These are phyloP conservation scores for Hypoxylon cercidicola DNA, from an alignment of 495 filamentous ascomycete genomes.

Conservation along the genomic window DNA sequence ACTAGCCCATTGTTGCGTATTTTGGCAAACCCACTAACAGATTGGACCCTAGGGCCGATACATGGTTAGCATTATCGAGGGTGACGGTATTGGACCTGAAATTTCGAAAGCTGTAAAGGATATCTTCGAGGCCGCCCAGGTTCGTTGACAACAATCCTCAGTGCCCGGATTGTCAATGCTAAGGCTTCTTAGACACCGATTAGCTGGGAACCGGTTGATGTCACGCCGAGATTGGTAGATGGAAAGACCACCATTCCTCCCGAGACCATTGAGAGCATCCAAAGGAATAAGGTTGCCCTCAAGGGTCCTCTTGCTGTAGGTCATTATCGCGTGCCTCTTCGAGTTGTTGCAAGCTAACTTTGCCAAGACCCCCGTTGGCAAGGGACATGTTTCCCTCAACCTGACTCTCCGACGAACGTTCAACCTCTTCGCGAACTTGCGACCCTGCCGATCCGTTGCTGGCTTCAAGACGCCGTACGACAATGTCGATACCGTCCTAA, in stretches of 20 bases:
- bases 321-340: constrained; percentile 28
- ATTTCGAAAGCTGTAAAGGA: constrained; percentile 97
- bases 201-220: constrained; percentile 96
- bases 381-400: constrained; percentile 99
- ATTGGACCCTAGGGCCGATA: constrained; percentile 77
- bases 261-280: constrained; percentile 88
- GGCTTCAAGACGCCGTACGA: constrained; percentile 99
- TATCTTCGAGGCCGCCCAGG: constrained; percentile 94
- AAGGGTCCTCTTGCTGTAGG: constrained; percentile 97
- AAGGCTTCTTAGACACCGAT: constrained; percentile 75
- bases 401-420: constrained; percentile 97
- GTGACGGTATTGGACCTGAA: constrained; percentile 97
- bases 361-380: constrained; percentile 89
- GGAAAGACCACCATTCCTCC: constrained; percentile 92
- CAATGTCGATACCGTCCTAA: constrained; percentile 94
- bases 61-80: constrained; percentile 96
- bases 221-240: constrained; percentile 89
- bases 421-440: constrained; percentile 99
- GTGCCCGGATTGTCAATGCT: constrained; percentile 36
- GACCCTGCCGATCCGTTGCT: constrained; percentile 93
- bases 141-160: constrained; percentile 51
- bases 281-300: constrained; percentile 92
- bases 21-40: constrained; percentile 16
- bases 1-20: constrained; percentile 1
- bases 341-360: constrained; percentile 19